These are phyloP conservation scores for Eremothecium sinecaudum DNA, from an alignment of 1,139 yeast genomes.

Conservation along the genomic window DNA sequence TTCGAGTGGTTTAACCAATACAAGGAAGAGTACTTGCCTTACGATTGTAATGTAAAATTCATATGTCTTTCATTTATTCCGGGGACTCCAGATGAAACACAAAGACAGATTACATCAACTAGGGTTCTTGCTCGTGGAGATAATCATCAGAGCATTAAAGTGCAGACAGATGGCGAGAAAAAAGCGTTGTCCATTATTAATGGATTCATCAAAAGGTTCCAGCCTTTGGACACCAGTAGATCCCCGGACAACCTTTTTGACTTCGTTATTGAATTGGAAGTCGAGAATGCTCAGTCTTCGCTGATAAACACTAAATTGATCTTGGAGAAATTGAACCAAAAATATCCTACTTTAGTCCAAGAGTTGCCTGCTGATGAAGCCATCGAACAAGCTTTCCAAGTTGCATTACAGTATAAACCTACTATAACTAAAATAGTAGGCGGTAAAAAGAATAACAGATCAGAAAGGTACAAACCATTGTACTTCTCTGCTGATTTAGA, in stretches of 20 bases:
- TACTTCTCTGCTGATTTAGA: constrained; percentile 35
- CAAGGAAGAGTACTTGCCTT: constrained; percentile 35
- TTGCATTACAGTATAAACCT: constrained; percentile 48
- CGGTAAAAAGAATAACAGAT: constrained; percentile 21
- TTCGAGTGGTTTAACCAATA: constrained; percentile 44
- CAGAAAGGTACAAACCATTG: constrained; percentile 28
- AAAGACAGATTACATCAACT: constrained; percentile 40
- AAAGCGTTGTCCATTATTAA: constrained; percentile 55
- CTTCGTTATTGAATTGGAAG: constrained; percentile 47
- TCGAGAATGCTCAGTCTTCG: constrained; percentile 40
- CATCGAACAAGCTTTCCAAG: constrained; percentile 37
- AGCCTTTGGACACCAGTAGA: constrained; percentile 40
- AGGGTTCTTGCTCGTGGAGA: constrained; percentile 71
- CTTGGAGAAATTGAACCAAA: constrained; percentile 32
- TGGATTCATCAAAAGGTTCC: constrained; percentile 64
- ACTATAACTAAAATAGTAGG: constrained; percentile 35
- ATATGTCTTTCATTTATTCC: constrained; percentile 66
- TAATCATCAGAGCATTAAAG: constrained; percentile 79
- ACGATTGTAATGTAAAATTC: constrained; percentile 36
- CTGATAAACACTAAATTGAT: constrained; percentile 43
- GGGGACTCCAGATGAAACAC: constrained; percentile 25
- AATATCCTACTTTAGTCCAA: constrained; percentile 42
- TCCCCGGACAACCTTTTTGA: constrained; percentile 67
- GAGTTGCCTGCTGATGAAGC: constrained; percentile 36
- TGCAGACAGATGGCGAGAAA: constrained; percentile 36